These are phyloP conservation scores for Schizochytrium sp. DNA, from an alignment of 108 stramenopile species.

Conservation along the genomic window DNA sequence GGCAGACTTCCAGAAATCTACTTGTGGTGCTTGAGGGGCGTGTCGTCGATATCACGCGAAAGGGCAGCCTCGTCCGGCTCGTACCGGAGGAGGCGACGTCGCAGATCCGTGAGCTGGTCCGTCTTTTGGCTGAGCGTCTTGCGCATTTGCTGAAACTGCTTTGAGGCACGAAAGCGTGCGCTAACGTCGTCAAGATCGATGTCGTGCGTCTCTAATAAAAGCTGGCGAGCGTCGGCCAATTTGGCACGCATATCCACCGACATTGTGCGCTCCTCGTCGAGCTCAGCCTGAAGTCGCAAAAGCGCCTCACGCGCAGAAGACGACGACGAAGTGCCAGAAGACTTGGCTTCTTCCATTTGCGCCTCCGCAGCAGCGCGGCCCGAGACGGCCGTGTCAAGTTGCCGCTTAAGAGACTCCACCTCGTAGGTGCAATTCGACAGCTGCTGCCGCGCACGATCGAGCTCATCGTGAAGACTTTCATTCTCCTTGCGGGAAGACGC, in stretches of 20 bases:
- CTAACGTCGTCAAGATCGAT: not conserved
- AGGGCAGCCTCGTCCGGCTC: not conserved
- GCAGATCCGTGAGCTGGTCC: not conserved
- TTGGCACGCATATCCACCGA: not conserved
- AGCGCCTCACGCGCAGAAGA: not conserved
- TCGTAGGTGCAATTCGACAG: conserved; percentile 6
- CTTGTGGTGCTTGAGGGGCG: not conserved
- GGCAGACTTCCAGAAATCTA: too few relatives aligned
- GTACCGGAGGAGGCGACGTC: not conserved
- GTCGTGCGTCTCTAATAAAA: not conserved
- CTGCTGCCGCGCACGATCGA: not conserved
- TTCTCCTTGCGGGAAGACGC: not conserved
- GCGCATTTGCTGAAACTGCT: not conserved
- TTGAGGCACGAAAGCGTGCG: not conserved
- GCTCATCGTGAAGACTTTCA: not conserved
- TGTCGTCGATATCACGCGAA: not conserved
- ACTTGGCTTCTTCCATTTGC: not conserved
- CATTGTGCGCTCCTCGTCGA: not conserved
- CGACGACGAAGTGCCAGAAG: not conserved
- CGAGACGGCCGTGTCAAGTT: not conserved
- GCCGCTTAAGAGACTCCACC: not conserved
- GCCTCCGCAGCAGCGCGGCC: not conserved
- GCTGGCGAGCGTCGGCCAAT: not conserved
- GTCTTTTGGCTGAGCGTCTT: conserved; percentile 13
- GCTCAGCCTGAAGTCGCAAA: not conserved